Base-by-base conservation (phyloP, 78 protist species). In the Kipferlia bialata region DNA sequence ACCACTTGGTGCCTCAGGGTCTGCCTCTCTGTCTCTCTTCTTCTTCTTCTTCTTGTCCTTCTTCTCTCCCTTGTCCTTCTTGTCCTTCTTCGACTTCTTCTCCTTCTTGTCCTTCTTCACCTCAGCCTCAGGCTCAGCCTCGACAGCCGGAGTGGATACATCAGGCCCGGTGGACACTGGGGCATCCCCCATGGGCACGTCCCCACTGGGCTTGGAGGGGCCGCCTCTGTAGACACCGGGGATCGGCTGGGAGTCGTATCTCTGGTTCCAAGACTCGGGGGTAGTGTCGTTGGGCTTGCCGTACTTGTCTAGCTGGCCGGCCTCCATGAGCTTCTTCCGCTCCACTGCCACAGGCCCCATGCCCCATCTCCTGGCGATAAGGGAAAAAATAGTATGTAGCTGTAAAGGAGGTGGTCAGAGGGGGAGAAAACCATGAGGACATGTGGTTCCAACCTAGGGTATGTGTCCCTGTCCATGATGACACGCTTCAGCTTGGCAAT, bases 401-500 rank as follows among this genome's bases (percentile, higher is more conserved):
- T n/a, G n/a, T n/a, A n/a, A n/a, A n/a, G n/a, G n/a, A n/a, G n/a
- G n/a, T n/a, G n/a, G n/a, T n/a, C n/a, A n/a, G n/a, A n/a, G n/a
- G n/a, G n/a, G n/a, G n/a, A n/a, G n/a, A n/a, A n/a, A n/a, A n/a
- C 57, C 57, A 53, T 53, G 24, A n/a, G 24, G n/a, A n/a, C n/a
- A n/a, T n/a, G n/a, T n/a, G n/a, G n/a, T n/a, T n/a, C n/a, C n/a
- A n/a, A 7, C n/a, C 91, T 78, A 26, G 98, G 98, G 85, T 97
- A 97, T 15, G 93, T 89, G 81, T 92, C 96, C 31, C 98, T 82
- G 71, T 97, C 98, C 98, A 97, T 95, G 78, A 97, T 85, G 36
- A 97, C 99, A 24, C 99, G 89, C 90, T 97, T 97, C 76, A 89
- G 90, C 79, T 89, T 87, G 62, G 98, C 97, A n/a, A 91, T 98